phyloP scores from a whole-genome alignment of 768 basidiomycete species.

The Sarcodon aspratus region DNA sequence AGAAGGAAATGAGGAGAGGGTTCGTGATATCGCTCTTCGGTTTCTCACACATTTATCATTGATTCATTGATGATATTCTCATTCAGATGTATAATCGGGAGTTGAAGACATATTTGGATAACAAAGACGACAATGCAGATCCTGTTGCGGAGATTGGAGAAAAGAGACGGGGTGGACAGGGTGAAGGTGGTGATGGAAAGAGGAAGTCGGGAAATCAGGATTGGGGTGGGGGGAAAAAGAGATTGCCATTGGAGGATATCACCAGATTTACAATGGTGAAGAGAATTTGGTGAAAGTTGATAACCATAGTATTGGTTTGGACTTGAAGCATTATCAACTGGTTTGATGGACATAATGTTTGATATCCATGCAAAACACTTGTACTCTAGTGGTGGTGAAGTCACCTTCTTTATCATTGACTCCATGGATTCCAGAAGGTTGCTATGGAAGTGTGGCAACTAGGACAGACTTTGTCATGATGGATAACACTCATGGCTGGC shows the following conservation, averaged over 20 bases:
- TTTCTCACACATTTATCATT: not conserved
- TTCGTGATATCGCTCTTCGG: conserved; percentile 18
- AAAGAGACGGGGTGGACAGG: conserved; percentile 12
- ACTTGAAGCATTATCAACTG: no score
- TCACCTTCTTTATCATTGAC: no score
- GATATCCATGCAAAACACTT: no score
- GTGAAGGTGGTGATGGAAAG: conserved; percentile 3
- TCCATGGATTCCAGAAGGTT: no score
- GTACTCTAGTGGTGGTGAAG: no score
- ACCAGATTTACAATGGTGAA: conserved; percentile 96
- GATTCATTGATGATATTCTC: not conserved
- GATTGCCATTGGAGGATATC: conserved; percentile 75
- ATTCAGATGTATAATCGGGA: conserved; percentile 72
- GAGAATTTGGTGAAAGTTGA: conserved; percentile 51
- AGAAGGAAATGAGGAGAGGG: conserved; percentile 80
- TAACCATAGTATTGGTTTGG: no score
- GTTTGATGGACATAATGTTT: no score
- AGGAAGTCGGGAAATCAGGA: conserved; percentile 12
- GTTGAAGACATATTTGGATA: conserved; percentile 61
- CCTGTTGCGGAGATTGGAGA: conserved; percentile 68
- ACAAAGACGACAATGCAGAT: conserved; percentile 55
- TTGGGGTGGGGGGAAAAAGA: conserved; percentile 30
- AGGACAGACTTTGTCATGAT: no score
- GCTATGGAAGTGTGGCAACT: no score
- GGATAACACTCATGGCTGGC: no score